These are phyloP conservation scores for Acacia crassicarpa DNA, from an alignment of 306 rosid species.

Conservation along the genomic window DNA sequence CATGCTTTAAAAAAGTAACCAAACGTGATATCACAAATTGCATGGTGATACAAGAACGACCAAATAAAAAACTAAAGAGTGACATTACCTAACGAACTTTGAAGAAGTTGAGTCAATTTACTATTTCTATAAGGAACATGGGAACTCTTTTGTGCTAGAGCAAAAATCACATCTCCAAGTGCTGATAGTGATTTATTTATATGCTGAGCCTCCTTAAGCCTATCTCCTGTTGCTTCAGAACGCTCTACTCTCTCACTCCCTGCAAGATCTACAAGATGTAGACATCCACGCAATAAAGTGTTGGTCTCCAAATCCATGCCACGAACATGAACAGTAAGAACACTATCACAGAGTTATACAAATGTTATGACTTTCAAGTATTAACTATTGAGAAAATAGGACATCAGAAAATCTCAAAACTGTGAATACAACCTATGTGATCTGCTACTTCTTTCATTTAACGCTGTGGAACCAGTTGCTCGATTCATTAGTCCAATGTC, in stretches of 20 bases:
- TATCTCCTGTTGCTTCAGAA: constrained; percentile 96
- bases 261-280: constrained; percentile 96
- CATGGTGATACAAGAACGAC: constrained; percentile 20
- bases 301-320: constrained; percentile 87
- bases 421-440: constrained; percentile 77
- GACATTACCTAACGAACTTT: constrained; percentile 82
- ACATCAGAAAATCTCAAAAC: constrained; percentile 1
- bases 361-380: constrained; percentile 20
- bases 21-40: constrained; percentile 13
- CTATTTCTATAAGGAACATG: constrained; percentile 98
- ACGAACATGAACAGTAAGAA: constrained; percentile 93
- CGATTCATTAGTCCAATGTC: constrained; percentile 66
- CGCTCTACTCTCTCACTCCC: constrained; percentile 98
- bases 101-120: constrained; percentile 98
- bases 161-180: constrained; percentile 97
- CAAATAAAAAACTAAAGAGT: neutral
- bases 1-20: neutral
- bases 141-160: constrained; percentile 84
- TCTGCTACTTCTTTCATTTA: constrained; percentile 97
- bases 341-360: constrained; percentile 46
- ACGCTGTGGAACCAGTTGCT: constrained; percentile 92
- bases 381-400: constrained; percentile 16
- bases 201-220: constrained; percentile 99
- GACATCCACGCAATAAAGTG: constrained; percentile 76
- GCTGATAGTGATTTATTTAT: constrained; percentile 95